Base-by-base conservation (phyloP, 169 alveolate species). In the Plasmodium gaboni region DNA sequence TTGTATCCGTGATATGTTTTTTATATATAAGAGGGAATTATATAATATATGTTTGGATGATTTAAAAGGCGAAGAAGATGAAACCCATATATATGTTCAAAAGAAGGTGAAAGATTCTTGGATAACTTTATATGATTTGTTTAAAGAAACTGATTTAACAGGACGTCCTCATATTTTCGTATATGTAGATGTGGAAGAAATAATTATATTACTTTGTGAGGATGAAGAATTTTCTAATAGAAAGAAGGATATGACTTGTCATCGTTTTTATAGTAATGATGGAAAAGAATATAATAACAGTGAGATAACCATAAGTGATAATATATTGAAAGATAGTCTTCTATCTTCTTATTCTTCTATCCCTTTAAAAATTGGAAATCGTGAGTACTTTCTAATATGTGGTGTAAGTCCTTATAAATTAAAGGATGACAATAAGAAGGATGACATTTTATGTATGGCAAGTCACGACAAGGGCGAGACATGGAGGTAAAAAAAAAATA, bases 391-490 rank as follows among this genome's bases (percentile, higher is more conserved):
- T 0, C 38, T 32, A 10, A 53, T 73, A 7, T 73, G 87, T 44
- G 87, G 87, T 55, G 10, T 57, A 73, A 15, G 2, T 28, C 17
- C 13, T 12, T 2, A 17, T 50, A 24, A 3, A 10, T 73, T 38
- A 1, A 1, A 57, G 59, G 6, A 4, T 17, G 19, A 6, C 0
- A 32, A 19, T 6, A 6, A 46, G 13, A 48, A 59, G 8, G 51
- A 73, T 57, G 15, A 28, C 32, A 57, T 73, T 24, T 10, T 15
- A 17, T 73, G 87, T n/a, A 8, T 17, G 9, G 87, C 61, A 24
- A 73, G 87, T 73, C 60, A 55, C 19, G 87, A 73, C 60, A 57
- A 38, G 38, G 87, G 87, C 2, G 8, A 1, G 26, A 73, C 12
- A 2, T 73, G 87, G 87, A 13, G 22, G 87, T 73, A 73, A 2